Percentiles rank a stretch among this genome's conserved stretches.
Evolutionary conservation across 805 yeast genomes (phyloP).

Genomic region (Pichia nanzhaoensis): DNA sequence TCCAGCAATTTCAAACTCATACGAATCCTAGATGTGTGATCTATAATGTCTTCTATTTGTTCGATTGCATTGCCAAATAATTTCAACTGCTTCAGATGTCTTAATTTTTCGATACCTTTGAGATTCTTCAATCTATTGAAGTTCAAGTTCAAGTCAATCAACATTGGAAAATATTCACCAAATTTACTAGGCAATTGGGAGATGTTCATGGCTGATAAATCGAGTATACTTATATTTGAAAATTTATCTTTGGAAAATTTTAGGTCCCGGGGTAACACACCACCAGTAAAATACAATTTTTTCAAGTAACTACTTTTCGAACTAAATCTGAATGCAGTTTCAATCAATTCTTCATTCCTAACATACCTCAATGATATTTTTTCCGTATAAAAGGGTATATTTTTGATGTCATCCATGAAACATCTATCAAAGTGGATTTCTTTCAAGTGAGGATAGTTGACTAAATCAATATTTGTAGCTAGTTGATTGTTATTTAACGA

Average conservation of each 20-base stretch:
- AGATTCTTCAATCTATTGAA: slow-evolving; percentile 39
- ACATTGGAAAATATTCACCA: slow-evolving; percentile 37
- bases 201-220: slow-evolving; percentile 44
- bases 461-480: slow-evolving; percentile 22
- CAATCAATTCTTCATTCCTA: slow-evolving; percentile 18
- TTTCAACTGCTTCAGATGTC: slow-evolving; percentile 33
- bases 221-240: slow-evolving; percentile 34
- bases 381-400: slow-evolving; percentile 32
- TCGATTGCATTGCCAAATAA: slow-evolving; percentile 41
- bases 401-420: slow-evolving; percentile 21
- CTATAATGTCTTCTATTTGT: slow-evolving; percentile 29
- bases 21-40: slow-evolving; percentile 28
- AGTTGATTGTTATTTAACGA: slow-evolving; percentile 10
- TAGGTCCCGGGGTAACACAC: slow-evolving; percentile 13
- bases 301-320: slow-evolving; percentile 23
- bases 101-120: slow-evolving; percentile 30
- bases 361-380: slow-evolving; percentile 40
- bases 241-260: slow-evolving; percentile 10
- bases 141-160: slow-evolving; percentile 42
- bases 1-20: slow-evolving; percentile 35
- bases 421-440: slow-evolving; percentile 41
- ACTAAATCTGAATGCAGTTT: slow-evolving; percentile 16
- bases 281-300: slow-evolving; percentile 31
- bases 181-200: slow-evolving; percentile 33
- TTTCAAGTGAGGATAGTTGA: slow-evolving; percentile 33